Evolutionary conservation across 176 grass and related monocot genomes (phyloP).

Genomic region (Zizania latifolia): DNA sequence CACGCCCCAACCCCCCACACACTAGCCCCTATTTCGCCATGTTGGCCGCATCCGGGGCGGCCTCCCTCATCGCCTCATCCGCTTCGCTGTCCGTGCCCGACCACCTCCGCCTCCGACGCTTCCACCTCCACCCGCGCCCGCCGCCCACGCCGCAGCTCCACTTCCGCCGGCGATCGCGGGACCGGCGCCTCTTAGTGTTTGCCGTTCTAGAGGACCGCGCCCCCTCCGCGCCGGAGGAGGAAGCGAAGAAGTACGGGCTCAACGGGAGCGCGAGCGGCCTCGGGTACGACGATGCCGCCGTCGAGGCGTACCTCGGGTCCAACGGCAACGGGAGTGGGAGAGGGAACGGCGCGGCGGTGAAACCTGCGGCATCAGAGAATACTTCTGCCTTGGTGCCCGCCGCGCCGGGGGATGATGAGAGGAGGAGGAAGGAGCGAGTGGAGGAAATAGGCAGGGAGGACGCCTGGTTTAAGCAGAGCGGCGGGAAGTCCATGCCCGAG

Average conservation of each 20-base stretch:
- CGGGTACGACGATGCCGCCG: constrained; percentile 42
- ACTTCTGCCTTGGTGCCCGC: not conserved
- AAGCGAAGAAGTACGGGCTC: constrained; percentile 34
- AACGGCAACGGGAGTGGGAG: constrained; percentile 16
- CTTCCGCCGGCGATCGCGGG: not conserved
- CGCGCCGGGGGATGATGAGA: constrained; percentile 38
- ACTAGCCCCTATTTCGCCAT: constrained; percentile 23
- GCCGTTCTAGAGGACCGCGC: constrained; percentile 23
- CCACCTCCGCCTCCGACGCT: constrained; percentile 30
- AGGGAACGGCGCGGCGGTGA: constrained; percentile 8
- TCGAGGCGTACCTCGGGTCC: constrained; percentile 26
- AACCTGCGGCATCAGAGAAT: not conserved
- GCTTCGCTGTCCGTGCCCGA: constrained; percentile 38
- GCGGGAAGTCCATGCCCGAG: constrained; percentile 37
- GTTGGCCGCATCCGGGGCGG: constrained; percentile 14
- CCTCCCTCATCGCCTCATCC: constrained; percentile 31
- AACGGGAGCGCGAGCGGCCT: constrained; percentile 40
- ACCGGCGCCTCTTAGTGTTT: not conserved
- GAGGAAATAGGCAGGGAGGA: constrained; percentile 88
- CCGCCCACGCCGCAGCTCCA: not conserved
- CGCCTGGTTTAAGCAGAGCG: constrained; percentile 72
- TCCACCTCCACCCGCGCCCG: constrained; percentile 1
- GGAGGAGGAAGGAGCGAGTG: constrained; percentile 66
- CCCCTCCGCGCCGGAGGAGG: constrained; percentile 17
- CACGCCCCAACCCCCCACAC: constrained; percentile 21